Percentiles rank a stretch among this genome's conserved stretches.
These are phyloP conservation scores for Colletotrichum phormii DNA, from an alignment of 2,329 filamentous ascomycete genomes.

Conservation along the genomic window DNA sequence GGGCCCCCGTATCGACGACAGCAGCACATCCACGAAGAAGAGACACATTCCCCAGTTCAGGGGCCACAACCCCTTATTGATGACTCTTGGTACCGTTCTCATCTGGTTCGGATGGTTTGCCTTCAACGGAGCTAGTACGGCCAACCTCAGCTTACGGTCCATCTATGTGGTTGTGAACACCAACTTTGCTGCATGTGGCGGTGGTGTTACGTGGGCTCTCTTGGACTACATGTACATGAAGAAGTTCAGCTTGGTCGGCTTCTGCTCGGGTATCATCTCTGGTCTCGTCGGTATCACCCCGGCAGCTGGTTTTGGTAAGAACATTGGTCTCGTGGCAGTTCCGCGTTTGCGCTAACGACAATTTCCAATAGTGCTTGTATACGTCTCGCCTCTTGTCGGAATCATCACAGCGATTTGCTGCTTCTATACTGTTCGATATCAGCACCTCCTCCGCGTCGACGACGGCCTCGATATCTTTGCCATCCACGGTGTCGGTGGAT, in stretches of 20 bases:
- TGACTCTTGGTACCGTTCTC: slow-evolving; percentile 72
- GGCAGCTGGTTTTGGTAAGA: slow-evolving; percentile 71
- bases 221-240: slow-evolving; percentile 62
- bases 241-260: slow-evolving; percentile 66
- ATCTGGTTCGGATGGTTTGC: slow-evolving; percentile 74
- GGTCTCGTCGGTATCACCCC: slow-evolving; percentile 90
- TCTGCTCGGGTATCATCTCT: slow-evolving; percentile 90
- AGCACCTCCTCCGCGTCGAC: slow-evolving; percentile 64
- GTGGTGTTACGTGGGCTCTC: slow-evolving; percentile 63
- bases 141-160: slow-evolving; percentile 63
- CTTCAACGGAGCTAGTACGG: slow-evolving; percentile 61
- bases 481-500: slow-evolving; percentile 69
- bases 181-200: slow-evolving; percentile 67
- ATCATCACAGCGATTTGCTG: slow-evolving; percentile 61
- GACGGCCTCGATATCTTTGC: slow-evolving; percentile 71
- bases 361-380: slow-evolving; percentile 54
- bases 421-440: slow-evolving; percentile 59
- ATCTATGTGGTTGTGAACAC: slow-evolving; percentile 70
- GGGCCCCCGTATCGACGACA: slow-evolving; percentile 64
- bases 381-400: slow-evolving; percentile 62
- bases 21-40: slow-evolving; percentile 59
- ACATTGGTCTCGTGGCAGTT: background rate
- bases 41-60: slow-evolving; percentile 50
- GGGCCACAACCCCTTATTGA: slow-evolving; percentile 72
- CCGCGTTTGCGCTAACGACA: background rate